Conservation (phyloP, 2,329 filamentous ascomycete species). For the Alternaria rosae region DNA sequence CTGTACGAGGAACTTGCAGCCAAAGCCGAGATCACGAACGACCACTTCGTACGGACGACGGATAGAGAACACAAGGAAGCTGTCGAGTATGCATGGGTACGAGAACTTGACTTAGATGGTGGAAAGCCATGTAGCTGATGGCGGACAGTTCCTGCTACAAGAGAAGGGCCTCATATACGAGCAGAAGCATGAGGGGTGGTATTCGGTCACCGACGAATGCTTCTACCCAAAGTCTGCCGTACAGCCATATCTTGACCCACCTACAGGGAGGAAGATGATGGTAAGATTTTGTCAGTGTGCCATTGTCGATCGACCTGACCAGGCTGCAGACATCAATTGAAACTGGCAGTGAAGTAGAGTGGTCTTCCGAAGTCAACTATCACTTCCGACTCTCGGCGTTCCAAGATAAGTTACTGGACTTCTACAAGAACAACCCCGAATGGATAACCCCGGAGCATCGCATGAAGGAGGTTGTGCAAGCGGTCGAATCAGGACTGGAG, state of each 20-base stretch:
- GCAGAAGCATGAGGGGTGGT: slow-evolving; percentile 91
- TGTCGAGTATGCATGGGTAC: slow-evolving; percentile 87
- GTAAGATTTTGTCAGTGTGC: slow-evolving; percentile 49
- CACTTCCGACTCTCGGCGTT: slow-evolving; percentile 91
- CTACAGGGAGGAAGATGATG: slow-evolving; percentile 83
- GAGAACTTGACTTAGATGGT: slow-evolving; percentile 6
- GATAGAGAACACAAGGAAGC: slow-evolving; percentile 81
- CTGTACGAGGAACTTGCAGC: slow-evolving; percentile 67
- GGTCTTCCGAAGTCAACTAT: slow-evolving; percentile 92
- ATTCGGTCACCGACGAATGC: slow-evolving; percentile 94
- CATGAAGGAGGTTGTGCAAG: slow-evolving; percentile 79
- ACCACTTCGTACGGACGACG: slow-evolving; percentile 93
- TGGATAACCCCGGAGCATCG: slow-evolving; percentile 78
- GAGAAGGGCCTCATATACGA: slow-evolving; percentile 82
- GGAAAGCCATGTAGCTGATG: slow-evolving; percentile 28
- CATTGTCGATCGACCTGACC: slow-evolving; percentile 19
- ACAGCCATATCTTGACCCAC: slow-evolving; percentile 75
- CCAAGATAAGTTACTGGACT: slow-evolving; percentile 76
- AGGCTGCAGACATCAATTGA: slow-evolving; percentile 69
- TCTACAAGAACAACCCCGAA: slow-evolving; percentile 78
- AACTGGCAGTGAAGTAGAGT: slow-evolving; percentile 92
- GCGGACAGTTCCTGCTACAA: slow-evolving; percentile 68
- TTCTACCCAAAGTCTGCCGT: slow-evolving; percentile 86
- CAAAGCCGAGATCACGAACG: slow-evolving; percentile 73
- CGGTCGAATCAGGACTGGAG: slow-evolving; percentile 78